A percentile compares a stretch with the other conserved stretches of the same genome.
Conservation (phyloP, 1,284 basidiomycete genomes). For the Rhodotorula sp. region DNA sequence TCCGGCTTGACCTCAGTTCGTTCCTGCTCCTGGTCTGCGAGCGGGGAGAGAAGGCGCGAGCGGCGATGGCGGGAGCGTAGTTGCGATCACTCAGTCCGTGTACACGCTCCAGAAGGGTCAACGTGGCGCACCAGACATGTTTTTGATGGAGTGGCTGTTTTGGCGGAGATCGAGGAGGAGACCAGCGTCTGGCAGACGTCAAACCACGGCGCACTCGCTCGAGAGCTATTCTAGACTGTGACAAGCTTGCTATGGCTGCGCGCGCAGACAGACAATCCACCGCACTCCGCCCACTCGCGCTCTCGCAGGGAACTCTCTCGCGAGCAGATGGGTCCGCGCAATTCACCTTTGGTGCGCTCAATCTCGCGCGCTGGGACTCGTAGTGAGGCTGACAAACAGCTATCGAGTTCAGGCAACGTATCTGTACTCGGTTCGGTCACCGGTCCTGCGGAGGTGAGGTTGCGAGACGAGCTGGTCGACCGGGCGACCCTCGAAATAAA, state of each 20-base stretch:
- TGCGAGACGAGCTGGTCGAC: slow-evolving; percentile 56
- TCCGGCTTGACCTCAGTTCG: slow-evolving; percentile 28
- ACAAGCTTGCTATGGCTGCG: not conserved
- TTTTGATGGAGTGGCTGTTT: not conserved
- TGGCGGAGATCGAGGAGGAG: no score
- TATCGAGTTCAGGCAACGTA: slow-evolving; percentile 43
- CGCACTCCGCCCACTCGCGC: slow-evolving; percentile 24
- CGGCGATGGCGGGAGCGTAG: no score
- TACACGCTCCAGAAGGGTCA: not conserved
- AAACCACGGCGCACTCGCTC: no score
- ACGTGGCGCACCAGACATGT: slow-evolving; percentile 11
- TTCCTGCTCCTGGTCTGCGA: slow-evolving; percentile 9
- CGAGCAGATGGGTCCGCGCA: slow-evolving; percentile 42
- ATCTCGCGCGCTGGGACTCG: not conserved
- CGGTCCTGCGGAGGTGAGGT: slow-evolving; percentile 56
- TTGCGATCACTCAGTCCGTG: no score
- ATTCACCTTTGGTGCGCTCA: slow-evolving; percentile 37
- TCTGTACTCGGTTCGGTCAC: slow-evolving; percentile 50
- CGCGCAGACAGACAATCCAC: slow-evolving; percentile 3
- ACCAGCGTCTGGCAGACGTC: no score
- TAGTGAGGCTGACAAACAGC: not conserved
- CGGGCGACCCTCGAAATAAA: slow-evolving; percentile 55
- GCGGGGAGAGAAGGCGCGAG: no score
- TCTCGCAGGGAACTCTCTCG: slow-evolving; percentile 32
- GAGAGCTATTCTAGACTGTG: no score